Base-by-base conservation (phyloP, 208 protist species). In the Phytomonas serpens region DNA sequence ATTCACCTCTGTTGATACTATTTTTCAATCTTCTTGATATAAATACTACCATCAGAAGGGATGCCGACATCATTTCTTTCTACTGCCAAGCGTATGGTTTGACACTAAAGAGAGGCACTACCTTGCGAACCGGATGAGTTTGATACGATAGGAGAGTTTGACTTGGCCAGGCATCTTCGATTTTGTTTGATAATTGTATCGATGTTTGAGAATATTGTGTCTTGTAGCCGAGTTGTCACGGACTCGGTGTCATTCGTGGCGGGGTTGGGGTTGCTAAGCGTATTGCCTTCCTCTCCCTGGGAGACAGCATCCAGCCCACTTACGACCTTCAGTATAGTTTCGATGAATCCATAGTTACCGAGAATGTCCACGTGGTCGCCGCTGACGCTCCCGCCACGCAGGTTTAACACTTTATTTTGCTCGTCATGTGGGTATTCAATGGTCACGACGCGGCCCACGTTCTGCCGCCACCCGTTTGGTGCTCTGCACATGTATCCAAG, bases 401-500 rank as follows among this genome's bases (percentile, higher is more conserved):
- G 71, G 65, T 85, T 77, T 47, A 93, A 74, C 40, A 66, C 70
- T 29, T 63, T 79, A 13, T 71, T 71, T 57, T 57, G 52, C 27
- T n/a, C 68, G 11, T 74, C 51, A 57, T 79, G 69, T 72, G 96
- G 84, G 69, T 81, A 90, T 73, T 98, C 92, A 4, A 88, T 79
- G 38, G 93, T 97, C 27, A 96, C 75, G 37, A 97, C 91, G 36
- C 86, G 81, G 14, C 85, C 87, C 32, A 93, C 86, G 74, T 89
- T 87, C 40, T 78, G 75, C 10, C 63, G 78, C 91, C 92, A 98
- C 9, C 90, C 90, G 78, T 96, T 95, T 51, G 82, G 77, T 19
- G 88, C 87, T 2, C 90, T 80, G 74, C 94, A 97, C 90, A 97
- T 96, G 80, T 96, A 96, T 27, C 80, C 92, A 27, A 98, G 85